Base-by-base conservation (phyloP, 805 yeast genomes). In the Candida insectorum region DNA sequence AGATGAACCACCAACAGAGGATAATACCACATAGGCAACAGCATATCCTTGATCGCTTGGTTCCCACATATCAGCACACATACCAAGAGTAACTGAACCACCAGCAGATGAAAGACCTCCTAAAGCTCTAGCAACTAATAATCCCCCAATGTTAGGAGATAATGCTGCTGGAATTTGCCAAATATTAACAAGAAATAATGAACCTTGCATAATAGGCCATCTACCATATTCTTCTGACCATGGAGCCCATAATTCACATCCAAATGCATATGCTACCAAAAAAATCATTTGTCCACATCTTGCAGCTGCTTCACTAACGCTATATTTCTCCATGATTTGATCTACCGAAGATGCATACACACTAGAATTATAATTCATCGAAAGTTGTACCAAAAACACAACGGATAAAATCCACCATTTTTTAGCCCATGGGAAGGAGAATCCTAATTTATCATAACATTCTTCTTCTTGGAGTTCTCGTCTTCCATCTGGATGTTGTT, bases 291-390 rank as follows among this genome's bases (percentile, higher is more conserved):
- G 58, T 8, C 55, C 47, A 15, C 46, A 46, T 19, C 58, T 39
- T 3, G 50, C 58, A 22, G 47, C 52, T 20, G 48, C 56, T 33
- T 39, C 43, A 19, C 49, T 34, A 15, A 56, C 41, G 19, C 41
- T 35, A 33, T 43, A 57, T 3, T 54, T 41, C 22, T 51, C 58
- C 11, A 54, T 29, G 16, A 56, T 43, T 10, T 37, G 35, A 8
- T 50, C 40, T 5, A 49, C 45, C 7, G 58, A 54, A 11, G 44
- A 43, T 8, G 58, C 51, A 33, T 51, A 64, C 6, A 64, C 55
- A 37, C 62, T 51, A 2, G 71, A 39, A 43, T 64, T 64, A 51
- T 60, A 64, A 42, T 64, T 64, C 69, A 64, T 64, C 3, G 69
- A 62, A 31, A 60, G 36, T 38, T 64, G 71, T 11, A 63, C 67